Conservation (phyloP, 495 filamentous ascomycete species). For the Letharia columbiana region DNA sequence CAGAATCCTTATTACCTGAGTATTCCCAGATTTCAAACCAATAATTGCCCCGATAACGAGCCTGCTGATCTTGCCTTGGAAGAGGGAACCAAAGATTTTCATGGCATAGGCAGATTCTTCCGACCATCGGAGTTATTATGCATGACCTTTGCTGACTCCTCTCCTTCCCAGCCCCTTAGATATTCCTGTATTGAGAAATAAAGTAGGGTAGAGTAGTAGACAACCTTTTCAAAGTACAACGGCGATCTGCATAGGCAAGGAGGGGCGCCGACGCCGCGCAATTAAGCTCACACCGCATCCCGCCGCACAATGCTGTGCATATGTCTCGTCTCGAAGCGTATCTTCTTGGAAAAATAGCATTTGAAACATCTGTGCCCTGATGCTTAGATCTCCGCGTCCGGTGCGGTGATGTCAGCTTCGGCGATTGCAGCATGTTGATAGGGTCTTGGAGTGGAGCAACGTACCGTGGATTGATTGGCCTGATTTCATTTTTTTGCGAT, state of each 20-base stretch:
- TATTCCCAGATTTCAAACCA: not conserved
- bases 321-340: conserved; percentile 7
- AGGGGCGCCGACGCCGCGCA: conserved; percentile 14
- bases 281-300: conserved; percentile 19
- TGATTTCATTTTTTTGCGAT: not conserved
- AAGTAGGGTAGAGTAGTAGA: not conserved
- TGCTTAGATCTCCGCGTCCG: conserved; percentile 3
- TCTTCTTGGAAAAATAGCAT: not conserved
- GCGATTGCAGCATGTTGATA: conserved; percentile 4
- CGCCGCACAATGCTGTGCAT: conserved; percentile 21
- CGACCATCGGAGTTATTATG: not conserved
- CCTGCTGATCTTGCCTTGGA: not conserved
- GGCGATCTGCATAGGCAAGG: conserved; percentile 17
- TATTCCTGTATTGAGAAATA: not conserved
- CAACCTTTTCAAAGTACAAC: conserved; percentile 5
- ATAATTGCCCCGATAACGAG: not conserved
- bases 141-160: not conserved
- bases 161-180: not conserved
- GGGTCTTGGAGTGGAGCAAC: not conserved
- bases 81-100: not conserved
- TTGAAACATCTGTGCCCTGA: conserved; percentile 4
- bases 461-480: conserved; percentile 5
- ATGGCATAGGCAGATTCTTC: not conserved
- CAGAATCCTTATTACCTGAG: not conserved
- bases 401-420: conserved; percentile 5